A percentile compares a stretch with the other conserved stretches of the same genome.
phyloP scores from a whole-genome alignment of 208 protist genomes.

The Crithidia bombi region DNA sequence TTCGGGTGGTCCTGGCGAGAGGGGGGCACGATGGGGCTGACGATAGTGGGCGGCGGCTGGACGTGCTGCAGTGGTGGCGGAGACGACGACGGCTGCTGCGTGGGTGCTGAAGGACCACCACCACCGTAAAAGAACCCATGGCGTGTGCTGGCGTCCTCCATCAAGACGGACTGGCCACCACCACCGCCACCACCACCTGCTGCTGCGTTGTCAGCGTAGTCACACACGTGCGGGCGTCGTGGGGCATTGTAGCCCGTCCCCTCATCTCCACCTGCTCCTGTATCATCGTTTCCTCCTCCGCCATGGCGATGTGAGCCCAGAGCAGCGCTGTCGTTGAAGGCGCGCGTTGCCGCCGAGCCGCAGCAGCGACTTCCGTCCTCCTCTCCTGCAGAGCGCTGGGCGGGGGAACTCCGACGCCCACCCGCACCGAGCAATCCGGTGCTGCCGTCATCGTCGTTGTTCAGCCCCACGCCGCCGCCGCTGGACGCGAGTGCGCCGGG shows the following conservation, averaged over 20 bases:
- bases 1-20: constrained; percentile 23
- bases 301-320: too few species aligned
- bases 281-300: too few species aligned
- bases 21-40: constrained; percentile 12
- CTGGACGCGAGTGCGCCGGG: constrained; percentile 1
- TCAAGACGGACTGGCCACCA: constrained; percentile 3
- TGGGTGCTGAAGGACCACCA: background rate
- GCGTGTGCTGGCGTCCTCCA: background rate
- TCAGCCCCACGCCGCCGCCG: background rate
- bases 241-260: too few species aligned
- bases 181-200: background rate
- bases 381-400: too few species aligned
- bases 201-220: too few species aligned
- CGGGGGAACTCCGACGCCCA: background rate
- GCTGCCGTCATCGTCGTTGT: background rate
- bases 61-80: constrained; percentile 7
- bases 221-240: too few species aligned
- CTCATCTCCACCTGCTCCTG: too few species aligned
- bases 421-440: background rate
- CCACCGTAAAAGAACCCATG: background rate
- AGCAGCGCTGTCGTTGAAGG: background rate
- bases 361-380: background rate
- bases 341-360: background rate
- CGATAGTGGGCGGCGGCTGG: constrained; percentile 1
- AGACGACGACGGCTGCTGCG: background rate